Evolutionary conservation across 257 asterid genomes (phyloP).

Genomic region (Solanum neorickii): DNA sequence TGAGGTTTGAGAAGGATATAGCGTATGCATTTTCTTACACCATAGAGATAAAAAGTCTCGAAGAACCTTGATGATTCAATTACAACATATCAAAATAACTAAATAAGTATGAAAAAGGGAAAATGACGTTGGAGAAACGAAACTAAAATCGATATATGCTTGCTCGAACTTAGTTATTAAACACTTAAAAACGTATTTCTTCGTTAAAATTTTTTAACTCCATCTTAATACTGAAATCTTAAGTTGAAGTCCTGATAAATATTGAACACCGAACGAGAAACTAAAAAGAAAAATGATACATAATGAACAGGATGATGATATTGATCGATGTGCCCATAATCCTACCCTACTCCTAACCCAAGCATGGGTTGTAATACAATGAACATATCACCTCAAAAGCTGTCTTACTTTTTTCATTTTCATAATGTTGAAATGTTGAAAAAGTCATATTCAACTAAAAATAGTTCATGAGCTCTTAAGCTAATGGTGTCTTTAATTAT

Average conservation of each 20-base stretch:
- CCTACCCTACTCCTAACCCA: constrained; percentile 2
- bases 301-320: neutral
- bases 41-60: neutral
- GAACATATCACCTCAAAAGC: neutral
- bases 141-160: neutral
- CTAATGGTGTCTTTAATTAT: neutral
- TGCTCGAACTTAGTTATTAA: neutral
- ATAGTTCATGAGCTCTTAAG: neutral
- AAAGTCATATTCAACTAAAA: neutral
- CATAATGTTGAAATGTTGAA: neutral
- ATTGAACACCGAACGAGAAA: neutral
- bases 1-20: no score
- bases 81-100: neutral
- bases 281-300: neutral
- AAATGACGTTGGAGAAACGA: neutral
- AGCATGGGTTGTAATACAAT: neutral
- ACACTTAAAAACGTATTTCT: neutral
- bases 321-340: constrained; percentile 6
- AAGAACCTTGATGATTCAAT: no score
- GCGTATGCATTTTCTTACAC: neutral
- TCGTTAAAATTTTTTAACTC: neutral
- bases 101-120: neutral
- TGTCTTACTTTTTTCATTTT: neutral
- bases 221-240: neutral
- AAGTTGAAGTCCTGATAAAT: neutral